Evolutionary conservation across 805 yeast species (phyloP).

Genomic region (Schwanniomyces vanrijiae): DNA sequence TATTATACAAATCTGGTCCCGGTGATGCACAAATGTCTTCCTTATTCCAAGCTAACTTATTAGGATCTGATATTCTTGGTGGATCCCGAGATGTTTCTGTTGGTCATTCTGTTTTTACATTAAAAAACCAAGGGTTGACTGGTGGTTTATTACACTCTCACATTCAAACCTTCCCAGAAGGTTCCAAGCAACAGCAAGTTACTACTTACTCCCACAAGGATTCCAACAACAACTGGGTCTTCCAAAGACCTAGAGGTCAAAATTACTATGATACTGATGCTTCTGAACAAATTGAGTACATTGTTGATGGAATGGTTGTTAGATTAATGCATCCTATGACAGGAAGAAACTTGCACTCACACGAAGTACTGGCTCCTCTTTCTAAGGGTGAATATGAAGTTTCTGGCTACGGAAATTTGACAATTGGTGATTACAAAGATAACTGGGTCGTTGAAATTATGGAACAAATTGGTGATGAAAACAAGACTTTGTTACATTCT

Average conservation of each 20-base stretch:
- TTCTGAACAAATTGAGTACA: conserved; percentile 32
- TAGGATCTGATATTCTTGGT: conserved; percentile 62
- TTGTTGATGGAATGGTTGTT: conserved; percentile 60
- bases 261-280: conserved; percentile 30
- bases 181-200: conserved; percentile 48
- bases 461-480: conserved; percentile 57
- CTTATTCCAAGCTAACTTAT: conserved; percentile 75
- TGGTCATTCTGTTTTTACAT: conserved; percentile 46
- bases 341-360: conserved; percentile 69
- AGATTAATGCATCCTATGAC: conserved; percentile 65
- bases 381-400: conserved; percentile 57
- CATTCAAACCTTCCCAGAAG: conserved; percentile 46
- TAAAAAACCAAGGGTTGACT: conserved; percentile 43
- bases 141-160: conserved; percentile 50
- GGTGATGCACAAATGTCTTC: conserved; percentile 82
- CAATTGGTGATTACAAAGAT: conserved; percentile 69
- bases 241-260: conserved; percentile 49
- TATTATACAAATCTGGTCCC: conserved; percentile 73
- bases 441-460: conserved; percentile 75
- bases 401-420: conserved; percentile 68
- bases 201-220: conserved; percentile 49
- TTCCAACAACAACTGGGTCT: conserved; percentile 42
- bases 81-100: conserved; percentile 66
- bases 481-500: conserved; percentile 63
- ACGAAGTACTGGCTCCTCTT: conserved; percentile 63